A percentile compares a stretch with the other conserved stretches of the same genome.
Conservation (phyloP, 2,329 filamentous ascomycete genomes). For the Paramyrothecium sp. region DNA sequence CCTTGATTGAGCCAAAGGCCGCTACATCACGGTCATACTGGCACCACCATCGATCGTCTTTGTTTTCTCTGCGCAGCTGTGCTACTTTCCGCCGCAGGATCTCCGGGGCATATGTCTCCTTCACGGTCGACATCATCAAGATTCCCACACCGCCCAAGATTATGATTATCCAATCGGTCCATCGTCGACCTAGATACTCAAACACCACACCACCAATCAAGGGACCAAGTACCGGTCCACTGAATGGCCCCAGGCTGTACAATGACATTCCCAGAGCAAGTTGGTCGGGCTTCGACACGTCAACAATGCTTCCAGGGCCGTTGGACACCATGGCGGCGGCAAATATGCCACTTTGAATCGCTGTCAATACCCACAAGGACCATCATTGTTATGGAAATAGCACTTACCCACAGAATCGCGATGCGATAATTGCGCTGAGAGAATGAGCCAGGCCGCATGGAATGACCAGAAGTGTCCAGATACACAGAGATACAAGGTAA, state of each 20-base stretch:
- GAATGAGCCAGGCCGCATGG: slow-evolving; percentile 66
- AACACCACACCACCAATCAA: slow-evolving; percentile 65
- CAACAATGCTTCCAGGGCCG: slow-evolving; percentile 73
- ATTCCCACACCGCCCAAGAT: slow-evolving; percentile 64
- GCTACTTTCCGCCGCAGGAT: slow-evolving; percentile 65
- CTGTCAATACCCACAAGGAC: background rate
- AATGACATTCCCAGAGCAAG: slow-evolving; percentile 74
- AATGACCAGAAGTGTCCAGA: slow-evolving; percentile 65
- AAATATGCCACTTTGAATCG: slow-evolving; percentile 33
- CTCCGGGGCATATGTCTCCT: slow-evolving; percentile 70
- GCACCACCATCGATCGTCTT: slow-evolving; percentile 69
- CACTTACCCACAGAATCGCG: slow-evolving; percentile 62
- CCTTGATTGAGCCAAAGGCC: slow-evolving; percentile 61
- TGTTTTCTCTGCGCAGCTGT: slow-evolving; percentile 60
- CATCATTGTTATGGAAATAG: background rate
- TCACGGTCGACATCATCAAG: slow-evolving; percentile 52
- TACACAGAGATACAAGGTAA: slow-evolving; percentile 58
- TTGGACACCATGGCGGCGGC: slow-evolving; percentile 74
- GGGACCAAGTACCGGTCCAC: slow-evolving; percentile 49
- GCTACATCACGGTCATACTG: slow-evolving; percentile 69
- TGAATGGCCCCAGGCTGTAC: slow-evolving; percentile 77
- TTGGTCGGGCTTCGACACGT: slow-evolving; percentile 72
- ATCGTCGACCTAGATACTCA: slow-evolving; percentile 75
- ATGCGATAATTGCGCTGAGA: slow-evolving; percentile 61
- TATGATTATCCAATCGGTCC: slow-evolving; percentile 74